Evolutionary conservation across 768 basidiomycete species (phyloP).

Genomic region (Lactarius sp.): DNA sequence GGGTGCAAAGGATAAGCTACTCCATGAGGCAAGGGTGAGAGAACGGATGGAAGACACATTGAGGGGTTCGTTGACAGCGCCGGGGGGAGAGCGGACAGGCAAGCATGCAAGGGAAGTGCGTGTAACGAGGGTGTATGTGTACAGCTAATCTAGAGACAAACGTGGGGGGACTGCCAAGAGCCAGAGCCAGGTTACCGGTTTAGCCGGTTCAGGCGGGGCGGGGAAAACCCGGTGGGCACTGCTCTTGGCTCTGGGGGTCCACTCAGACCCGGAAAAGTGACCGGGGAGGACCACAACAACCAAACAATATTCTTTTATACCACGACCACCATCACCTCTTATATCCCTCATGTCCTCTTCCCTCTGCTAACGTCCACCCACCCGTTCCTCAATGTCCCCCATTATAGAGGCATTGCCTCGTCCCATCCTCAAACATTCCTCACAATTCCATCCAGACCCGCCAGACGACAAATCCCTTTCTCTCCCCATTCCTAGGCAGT

Average conservation of each 20-base stretch:
- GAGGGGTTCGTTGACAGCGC: slow-evolving; percentile 1
- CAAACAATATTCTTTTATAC: slow-evolving; percentile 11
- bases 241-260: background rate
- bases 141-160: slow-evolving; percentile 3
- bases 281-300: slow-evolving; percentile 1
- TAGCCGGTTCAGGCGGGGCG: background rate
- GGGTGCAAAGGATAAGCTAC: background rate
- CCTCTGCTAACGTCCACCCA: slow-evolving; percentile 9
- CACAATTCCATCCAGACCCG: slow-evolving; percentile 3
- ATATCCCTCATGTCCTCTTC: slow-evolving; percentile 9
- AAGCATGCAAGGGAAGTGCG: background rate
- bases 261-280: background rate
- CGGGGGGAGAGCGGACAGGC: background rate
- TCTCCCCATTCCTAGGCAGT: slow-evolving; percentile 4
- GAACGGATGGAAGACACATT: background rate
- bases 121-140: background rate
- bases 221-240: background rate
- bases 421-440: slow-evolving; percentile 25
- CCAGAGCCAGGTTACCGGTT: slow-evolving; percentile 1
- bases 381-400: background rate
- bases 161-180: slow-evolving; percentile 1
- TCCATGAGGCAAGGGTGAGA: background rate
- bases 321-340: background rate
- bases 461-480: background rate
- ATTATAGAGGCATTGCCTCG: slow-evolving; percentile 17